A percentile compares a stretch with the other conserved stretches of the same genome.
Conservation (phyloP, 495 filamentous ascomycete genomes). For the Penicillium pulvis region DNA sequence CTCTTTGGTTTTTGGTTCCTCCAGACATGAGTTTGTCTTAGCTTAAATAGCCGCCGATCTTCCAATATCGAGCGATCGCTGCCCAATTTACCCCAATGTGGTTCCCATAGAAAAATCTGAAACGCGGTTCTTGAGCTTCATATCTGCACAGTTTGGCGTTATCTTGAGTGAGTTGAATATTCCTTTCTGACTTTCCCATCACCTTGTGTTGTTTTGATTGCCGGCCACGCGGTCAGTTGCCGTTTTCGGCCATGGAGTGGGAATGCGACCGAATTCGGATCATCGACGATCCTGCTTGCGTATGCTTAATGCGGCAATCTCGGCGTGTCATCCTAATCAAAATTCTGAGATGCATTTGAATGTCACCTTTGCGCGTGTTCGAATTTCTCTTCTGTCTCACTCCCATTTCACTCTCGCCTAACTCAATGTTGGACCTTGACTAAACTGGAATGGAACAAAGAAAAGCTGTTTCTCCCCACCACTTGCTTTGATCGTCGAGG, state of each 20-base stretch:
- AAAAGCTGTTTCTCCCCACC: not conserved
- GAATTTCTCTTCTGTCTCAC: not conserved
- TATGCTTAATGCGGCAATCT: not conserved
- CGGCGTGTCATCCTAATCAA: not conserved
- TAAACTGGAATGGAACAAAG: not conserved
- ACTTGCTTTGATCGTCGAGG: not conserved
- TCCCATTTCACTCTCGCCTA: not conserved
- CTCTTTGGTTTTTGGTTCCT: not conserved
- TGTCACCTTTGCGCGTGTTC: not conserved
- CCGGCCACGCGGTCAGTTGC: not conserved
- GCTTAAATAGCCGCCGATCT: slow-evolving; percentile 3
- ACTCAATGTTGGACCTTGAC: not conserved
- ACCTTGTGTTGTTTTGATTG: not conserved
- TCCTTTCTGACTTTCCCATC: not conserved
- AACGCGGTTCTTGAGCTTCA: not conserved
- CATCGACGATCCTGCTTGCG: not conserved
- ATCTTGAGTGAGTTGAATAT: not conserved
- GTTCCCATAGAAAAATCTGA: not conserved
- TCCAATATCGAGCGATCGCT: not conserved
- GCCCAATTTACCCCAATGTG: not conserved
- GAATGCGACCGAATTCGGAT: not conserved
- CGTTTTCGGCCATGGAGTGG: slow-evolving; percentile 1
- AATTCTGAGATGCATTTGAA: not conserved
- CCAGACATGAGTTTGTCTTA: not conserved
- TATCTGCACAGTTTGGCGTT: not conserved